Conservation (phyloP, 140 eudicot species). For the Oenanthe javanica region DNA sequence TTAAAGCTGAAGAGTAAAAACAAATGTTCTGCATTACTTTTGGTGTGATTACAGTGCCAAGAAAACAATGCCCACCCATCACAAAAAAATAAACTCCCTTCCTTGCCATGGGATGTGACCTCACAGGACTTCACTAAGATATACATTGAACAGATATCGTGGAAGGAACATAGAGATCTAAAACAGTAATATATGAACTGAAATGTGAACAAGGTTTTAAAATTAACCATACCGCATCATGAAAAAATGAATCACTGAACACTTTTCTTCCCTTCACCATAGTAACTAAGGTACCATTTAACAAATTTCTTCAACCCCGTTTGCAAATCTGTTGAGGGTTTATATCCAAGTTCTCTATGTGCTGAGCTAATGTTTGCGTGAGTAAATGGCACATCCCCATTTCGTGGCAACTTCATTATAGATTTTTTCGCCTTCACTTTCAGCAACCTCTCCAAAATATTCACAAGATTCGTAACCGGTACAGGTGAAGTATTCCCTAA, state of each 20-base stretch:
- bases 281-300: slow-evolving; percentile 86
- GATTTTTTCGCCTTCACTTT: slow-evolving; percentile 73
- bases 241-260: slow-evolving; percentile 36
- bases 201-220: slow-evolving; percentile 39
- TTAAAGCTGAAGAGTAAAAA: slow-evolving; percentile 25
- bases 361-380: slow-evolving; percentile 91
- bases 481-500: slow-evolving; percentile 92
- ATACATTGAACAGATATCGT: slow-evolving; percentile 41
- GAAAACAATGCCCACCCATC: slow-evolving; percentile 17
- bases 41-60: slow-evolving; percentile 32
- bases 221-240: slow-evolving; percentile 30
- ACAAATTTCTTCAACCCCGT: slow-evolving; percentile 92
- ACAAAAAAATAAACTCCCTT: slow-evolving; percentile 17
- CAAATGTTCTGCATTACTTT: slow-evolving; percentile 29
- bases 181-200: slow-evolving; percentile 44
- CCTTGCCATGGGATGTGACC: slow-evolving; percentile 36
- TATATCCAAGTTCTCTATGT: slow-evolving; percentile 78
- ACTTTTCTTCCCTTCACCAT: slow-evolving; percentile 55
- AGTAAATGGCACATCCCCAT: slow-evolving; percentile 80
- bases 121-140: slow-evolving; percentile 34
- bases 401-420: slow-evolving; percentile 76
- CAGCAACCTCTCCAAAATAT: slow-evolving; percentile 70
- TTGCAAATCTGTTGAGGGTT: slow-evolving; percentile 83
- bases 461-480: slow-evolving; percentile 79
- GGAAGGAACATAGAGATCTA: slow-evolving; percentile 21